Evolutionary conservation across 2,329 filamentous ascomycete species (phyloP), one percentile per base, ranked within the genome.

Genomic region (Trichoderma asperellum): DNA sequence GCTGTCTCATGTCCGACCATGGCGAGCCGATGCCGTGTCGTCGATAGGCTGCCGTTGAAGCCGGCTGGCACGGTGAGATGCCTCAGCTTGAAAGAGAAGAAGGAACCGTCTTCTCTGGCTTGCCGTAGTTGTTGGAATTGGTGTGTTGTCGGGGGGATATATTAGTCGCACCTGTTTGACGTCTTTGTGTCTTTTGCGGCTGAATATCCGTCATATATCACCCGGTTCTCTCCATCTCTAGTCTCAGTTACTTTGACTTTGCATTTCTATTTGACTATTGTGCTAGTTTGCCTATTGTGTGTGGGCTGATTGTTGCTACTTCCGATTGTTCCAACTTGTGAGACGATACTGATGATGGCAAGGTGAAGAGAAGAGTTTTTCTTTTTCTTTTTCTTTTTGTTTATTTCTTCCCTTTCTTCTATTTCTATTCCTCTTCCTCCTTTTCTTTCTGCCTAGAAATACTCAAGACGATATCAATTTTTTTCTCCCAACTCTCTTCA

Each of bases 201-300:
- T 58, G 16, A 32, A 21, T 16, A 24, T 24, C n/a, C 21, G 55
- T 67, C 63, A 59, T 47, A 52, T 67, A 27, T 47, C 49, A 49
- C 55, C 37, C 53, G 18, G 4, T 40, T 24, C 24, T 56, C 47
- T 27, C 11, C 4, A 18, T 49, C 12, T 49, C 8, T 37, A 32
- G 29, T 49, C 37, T 34, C 27, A 35, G 49, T 27, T n/a, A 61
- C 40, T 37, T 24, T 34, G 21, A 8, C 12, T 21, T 57, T 55
- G 56, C 49, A 55, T 49, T 35, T 60, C 37, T 34, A 27, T 67
- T 49, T 63, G 57, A 55, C 58, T 61, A 49, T 7, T 70, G 72
- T 71, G 65, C 65, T 68, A 69, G 57, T 40, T 70, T 65, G 55
- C 59, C 71, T 59, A 60, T 64, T 40, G 62, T 59, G 47, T 62